phyloP scores from a whole-genome alignment of 78 protist genomes.

The slime mould (Dictyostelium discoideum) region DNA sequence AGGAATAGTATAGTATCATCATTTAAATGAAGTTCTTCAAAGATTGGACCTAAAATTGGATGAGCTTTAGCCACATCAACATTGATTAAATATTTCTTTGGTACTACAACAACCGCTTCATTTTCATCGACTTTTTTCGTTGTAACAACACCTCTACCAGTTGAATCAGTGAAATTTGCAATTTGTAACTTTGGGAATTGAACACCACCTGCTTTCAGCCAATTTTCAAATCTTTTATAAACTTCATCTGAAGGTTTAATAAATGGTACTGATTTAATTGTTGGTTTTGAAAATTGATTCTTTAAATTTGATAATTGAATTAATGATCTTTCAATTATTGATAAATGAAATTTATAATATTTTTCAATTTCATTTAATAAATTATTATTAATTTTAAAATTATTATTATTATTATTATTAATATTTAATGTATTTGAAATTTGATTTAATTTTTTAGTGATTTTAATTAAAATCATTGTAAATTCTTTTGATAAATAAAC shows the following conservation, averaged over 20 bases:
- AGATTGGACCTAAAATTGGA: slow-evolving; percentile 34
- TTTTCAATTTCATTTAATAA: slow-evolving; percentile 32
- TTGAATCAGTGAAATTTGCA: slow-evolving; percentile 68
- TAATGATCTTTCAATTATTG: slow-evolving; percentile 54
- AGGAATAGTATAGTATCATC: slow-evolving; percentile 75
- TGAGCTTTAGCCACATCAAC: slow-evolving; percentile 44
- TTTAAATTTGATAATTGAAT: slow-evolving; percentile 1
- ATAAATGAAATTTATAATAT: slow-evolving; percentile 53
- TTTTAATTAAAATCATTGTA: background rate
- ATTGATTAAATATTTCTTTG: slow-evolving; percentile 35
- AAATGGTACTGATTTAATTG: background rate
- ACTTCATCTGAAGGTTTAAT: slow-evolving; percentile 45
- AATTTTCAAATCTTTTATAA: slow-evolving; percentile 61
- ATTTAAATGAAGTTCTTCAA: slow-evolving; percentile 41
- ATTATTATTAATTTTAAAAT: background rate
- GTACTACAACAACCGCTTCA: slow-evolving; percentile 33
- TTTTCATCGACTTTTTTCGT: slow-evolving; percentile 53
- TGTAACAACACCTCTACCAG: slow-evolving; percentile 73
- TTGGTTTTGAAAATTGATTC: background rate
- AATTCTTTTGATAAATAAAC: slow-evolving; percentile 28
- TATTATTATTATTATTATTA: background rate
- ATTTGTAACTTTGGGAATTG: slow-evolving; percentile 59
- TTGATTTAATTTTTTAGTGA: background rate
- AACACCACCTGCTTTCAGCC: slow-evolving; percentile 49
- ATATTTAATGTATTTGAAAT: background rate